These are phyloP conservation scores for Histomonas meleagridis DNA, from an alignment of 208 protist species.

Conservation along the genomic window DNA sequence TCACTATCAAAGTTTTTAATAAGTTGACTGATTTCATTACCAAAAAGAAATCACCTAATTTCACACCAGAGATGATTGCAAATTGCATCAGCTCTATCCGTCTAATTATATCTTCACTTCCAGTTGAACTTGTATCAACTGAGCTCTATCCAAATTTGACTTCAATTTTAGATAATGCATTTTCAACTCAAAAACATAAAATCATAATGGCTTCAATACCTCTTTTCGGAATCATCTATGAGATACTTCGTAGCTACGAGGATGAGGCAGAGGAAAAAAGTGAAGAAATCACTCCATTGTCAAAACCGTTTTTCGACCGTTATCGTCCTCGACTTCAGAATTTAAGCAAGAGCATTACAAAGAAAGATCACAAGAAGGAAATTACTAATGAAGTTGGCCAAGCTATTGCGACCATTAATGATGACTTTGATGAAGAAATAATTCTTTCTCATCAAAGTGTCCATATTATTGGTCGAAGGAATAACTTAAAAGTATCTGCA, in stretches of 20 bases:
- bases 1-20: background rate
- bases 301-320: background rate
- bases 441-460: background rate
- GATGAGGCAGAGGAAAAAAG: too few species aligned
- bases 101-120: background rate
- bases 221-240: slow-evolving; percentile 10
- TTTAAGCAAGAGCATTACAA: background rate
- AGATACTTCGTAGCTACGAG: too few species aligned
- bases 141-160: background rate
- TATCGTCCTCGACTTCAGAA: background rate
- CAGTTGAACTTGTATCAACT: background rate
- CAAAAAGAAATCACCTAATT: background rate
- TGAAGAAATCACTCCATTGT: too few species aligned
- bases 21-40: background rate
- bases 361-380: background rate
- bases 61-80: background rate
- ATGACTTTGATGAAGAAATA: background rate
- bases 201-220: background rate
- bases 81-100: background rate
- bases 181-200: background rate
- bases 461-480: background rate
- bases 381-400: background rate
- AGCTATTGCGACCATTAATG: background rate
- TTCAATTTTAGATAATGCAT: background rate
- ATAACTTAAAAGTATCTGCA: background rate